These are phyloP conservation scores for Nepenthes mirabilis DNA, from an alignment of 148 eudicot genomes.

Conservation along the genomic window DNA sequence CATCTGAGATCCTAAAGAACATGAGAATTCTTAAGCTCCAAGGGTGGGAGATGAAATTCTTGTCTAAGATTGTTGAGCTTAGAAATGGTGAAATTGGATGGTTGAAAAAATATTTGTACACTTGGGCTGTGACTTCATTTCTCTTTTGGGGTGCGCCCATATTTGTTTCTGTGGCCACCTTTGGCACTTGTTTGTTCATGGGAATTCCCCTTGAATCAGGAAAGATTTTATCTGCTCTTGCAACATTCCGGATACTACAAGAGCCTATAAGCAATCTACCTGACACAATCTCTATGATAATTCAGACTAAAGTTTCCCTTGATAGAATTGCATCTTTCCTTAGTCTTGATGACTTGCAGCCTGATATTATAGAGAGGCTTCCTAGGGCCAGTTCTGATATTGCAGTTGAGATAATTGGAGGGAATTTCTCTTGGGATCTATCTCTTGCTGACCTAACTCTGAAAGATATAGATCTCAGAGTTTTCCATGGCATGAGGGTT, in stretches of 20 bases:
- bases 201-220: conserved; percentile 40
- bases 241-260: conserved; percentile 40
- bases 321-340: conserved; percentile 40
- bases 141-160: conserved; percentile 36
- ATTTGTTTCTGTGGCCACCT: conserved; percentile 36
- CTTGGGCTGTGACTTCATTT: conserved; percentile 14
- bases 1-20: conserved; percentile 37
- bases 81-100: conserved; percentile 25
- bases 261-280: conserved; percentile 35
- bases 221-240: conserved; percentile 34
- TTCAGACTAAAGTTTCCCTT: conserved; percentile 43
- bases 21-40: conserved; percentile 50
- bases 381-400: conserved; percentile 13
- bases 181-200: conserved; percentile 30
- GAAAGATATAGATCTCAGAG: conserved; percentile 25
- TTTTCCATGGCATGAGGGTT: conserved; percentile 40
- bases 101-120: conserved; percentile 26
- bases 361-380: conserved; percentile 20
- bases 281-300: conserved; percentile 25
- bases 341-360: conserved; percentile 25
- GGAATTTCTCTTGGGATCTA: conserved; percentile 33
- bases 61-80: conserved; percentile 27
- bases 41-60: conserved; percentile 45
- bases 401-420: conserved; percentile 31
- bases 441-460: conserved; percentile 15